A percentile compares a stretch with the other conserved stretches of the same genome.
Evolutionary conservation across 2,329 filamentous ascomycete species (phyloP).

Genomic region (Epichloe bromicola): DNA sequence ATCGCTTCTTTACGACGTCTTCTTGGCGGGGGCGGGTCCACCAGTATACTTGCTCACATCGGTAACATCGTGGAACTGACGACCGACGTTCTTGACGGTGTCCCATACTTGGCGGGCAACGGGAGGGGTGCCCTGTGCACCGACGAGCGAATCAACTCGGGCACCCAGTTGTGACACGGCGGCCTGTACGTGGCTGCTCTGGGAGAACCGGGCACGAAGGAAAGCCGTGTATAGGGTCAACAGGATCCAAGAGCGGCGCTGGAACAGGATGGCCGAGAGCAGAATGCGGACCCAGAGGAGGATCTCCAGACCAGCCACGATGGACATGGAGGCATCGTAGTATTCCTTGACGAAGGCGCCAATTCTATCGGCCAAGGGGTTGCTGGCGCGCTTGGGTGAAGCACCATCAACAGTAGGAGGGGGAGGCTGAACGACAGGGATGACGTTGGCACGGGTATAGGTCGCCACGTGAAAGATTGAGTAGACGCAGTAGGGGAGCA

Average conservation of each 20-base stretch:
- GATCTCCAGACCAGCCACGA: slow-evolving; percentile 84
- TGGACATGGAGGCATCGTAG: slow-evolving; percentile 90
- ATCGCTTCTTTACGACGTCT: slow-evolving; percentile 24
- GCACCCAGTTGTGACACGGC: slow-evolving; percentile 61
- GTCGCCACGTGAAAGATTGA: slow-evolving; percentile 97
- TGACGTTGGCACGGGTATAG: slow-evolving; percentile 85
- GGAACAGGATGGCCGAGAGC: slow-evolving; percentile 72
- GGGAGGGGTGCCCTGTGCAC: slow-evolving; percentile 78
- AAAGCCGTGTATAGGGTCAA: slow-evolving; percentile 79
- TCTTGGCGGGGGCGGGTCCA: slow-evolving; percentile 39
- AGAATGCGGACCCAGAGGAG: slow-evolving; percentile 73
- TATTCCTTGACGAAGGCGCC: slow-evolving; percentile 94
- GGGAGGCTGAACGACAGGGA: slow-evolving; percentile 70
- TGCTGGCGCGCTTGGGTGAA: slow-evolving; percentile 39
- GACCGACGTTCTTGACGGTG: slow-evolving; percentile 55
- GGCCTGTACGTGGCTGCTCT: slow-evolving; percentile 86
- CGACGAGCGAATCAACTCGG: slow-evolving; percentile 67
- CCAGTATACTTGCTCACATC: slow-evolving; percentile 63
- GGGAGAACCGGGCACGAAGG: slow-evolving; percentile 76
- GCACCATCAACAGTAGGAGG: slow-evolving; percentile 40
- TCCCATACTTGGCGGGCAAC: slow-evolving; percentile 70
- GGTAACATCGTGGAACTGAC: slow-evolving; percentile 67
- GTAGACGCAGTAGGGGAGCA: slow-evolving; percentile 92
- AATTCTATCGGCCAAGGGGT: slow-evolving; percentile 66
- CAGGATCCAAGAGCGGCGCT: slow-evolving; percentile 82